Evolutionary conservation across 768 basidiomycete species (phyloP), one percentile per base, ranked within the genome.

Genomic region (Suillus sp.): DNA sequence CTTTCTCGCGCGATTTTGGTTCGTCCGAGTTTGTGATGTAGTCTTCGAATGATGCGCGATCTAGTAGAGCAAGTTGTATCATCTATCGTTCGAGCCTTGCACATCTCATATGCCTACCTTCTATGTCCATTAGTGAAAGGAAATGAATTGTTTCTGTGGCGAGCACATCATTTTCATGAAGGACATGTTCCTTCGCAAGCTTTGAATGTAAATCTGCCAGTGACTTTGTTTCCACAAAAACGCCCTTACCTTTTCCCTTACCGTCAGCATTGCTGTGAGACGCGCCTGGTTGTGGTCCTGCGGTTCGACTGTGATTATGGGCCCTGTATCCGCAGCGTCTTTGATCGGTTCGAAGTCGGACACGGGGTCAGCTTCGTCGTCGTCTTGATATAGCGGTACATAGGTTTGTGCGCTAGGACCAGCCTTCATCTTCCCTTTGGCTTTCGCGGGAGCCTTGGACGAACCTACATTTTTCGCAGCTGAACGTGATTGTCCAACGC

Each of bases 341-440:
- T 25, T 64, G 43, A 66, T 37, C 10, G 42, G 47, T 7, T 72
- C 71, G 6, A 61, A 51, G 38, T 69, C 74, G 4, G 62, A 69
- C 5, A 65, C 54, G 1, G 75, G 67, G 20, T 75, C 72, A 55
- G 71, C 69, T 25, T 74, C 74, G 18, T 75, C 74, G 45, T 62
- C 64, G 22, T 64, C 60, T 40, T 62, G 40, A 64, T 75, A 75
- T 11, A 75, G 42, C n/a, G 55, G 53, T 5, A 22, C 50, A 42
- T 64, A 73, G 0, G 22, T 1, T 1, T 20, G 7, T 3, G 55
- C 59, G 2, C 25, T 38, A 30, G 16, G 63, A 5, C 32, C 38
- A 25, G 70, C 66, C 0, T 65, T 63, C 34, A 61, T 65, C 50
- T 74, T 74, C 35, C 60, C 65, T 56, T 74, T 77, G 62, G 62